Conservation (phyloP, 2,329 filamentous ascomycete species). For the Ceratocystis alfenasii region DNA sequence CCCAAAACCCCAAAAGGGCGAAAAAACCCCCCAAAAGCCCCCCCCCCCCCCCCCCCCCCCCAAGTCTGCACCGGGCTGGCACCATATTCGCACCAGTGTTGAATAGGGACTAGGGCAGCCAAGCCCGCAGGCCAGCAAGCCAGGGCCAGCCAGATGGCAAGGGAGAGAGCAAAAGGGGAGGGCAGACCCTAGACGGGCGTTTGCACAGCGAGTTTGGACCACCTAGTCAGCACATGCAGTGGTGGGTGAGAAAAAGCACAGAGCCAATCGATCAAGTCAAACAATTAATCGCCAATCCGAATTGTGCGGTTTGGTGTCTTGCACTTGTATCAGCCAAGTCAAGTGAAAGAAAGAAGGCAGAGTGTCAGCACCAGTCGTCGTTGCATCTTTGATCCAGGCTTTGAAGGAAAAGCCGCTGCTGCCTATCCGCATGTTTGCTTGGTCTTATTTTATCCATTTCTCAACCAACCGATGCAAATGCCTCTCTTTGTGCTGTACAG, state of each 20-base stretch:
- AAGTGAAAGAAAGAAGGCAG: too few relatives aligned
- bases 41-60: too few relatives aligned
- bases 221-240: neutral
- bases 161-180: conserved; percentile 1
- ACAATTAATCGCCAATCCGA: neutral
- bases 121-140: too few relatives aligned
- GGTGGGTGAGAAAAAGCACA: neutral
- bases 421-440: too few relatives aligned
- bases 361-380: neutral
- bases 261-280: neutral
- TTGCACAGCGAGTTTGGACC: conserved; percentile 4
- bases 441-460: too few relatives aligned
- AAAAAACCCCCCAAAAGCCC: too few relatives aligned
- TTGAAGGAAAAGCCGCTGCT: too few relatives aligned
- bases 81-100: neutral
- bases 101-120: neutral
- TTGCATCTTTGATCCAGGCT: too few relatives aligned
- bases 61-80: neutral
- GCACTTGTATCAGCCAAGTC: neutral
- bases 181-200: conserved; percentile 7
- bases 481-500: too few relatives aligned
- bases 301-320: neutral
- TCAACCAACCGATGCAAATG: too few relatives aligned
- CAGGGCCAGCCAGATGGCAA: neutral
- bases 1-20: too few relatives aligned